These are phyloP conservation scores for Arabidopsis suecica DNA, from an alignment of 345 rosid genomes.

Conservation along the genomic window DNA sequence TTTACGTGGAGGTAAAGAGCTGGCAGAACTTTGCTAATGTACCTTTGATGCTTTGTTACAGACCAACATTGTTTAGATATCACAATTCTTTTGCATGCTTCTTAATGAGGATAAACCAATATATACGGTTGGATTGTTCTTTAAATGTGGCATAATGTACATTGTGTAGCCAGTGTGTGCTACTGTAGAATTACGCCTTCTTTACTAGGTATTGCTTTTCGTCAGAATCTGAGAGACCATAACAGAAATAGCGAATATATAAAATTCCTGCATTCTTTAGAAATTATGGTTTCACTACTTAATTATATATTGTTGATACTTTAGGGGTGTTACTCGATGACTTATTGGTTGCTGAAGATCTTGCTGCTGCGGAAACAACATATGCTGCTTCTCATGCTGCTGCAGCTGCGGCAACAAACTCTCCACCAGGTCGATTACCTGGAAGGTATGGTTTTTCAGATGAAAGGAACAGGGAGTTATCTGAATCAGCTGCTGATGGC, in stretches of 20 bases:
- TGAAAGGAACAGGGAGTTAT: conserved; percentile 68
- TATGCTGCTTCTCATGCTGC: conserved; percentile 89
- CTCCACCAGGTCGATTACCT: conserved; percentile 54
- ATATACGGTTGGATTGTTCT: conserved; percentile 9
- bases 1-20: conserved; percentile 80
- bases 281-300: conserved; percentile 23
- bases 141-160: conserved; percentile 4
- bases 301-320: conserved; percentile 37
- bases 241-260: neutral
- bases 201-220: conserved; percentile 10
- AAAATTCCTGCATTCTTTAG: neutral
- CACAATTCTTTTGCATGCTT: conserved; percentile 25
- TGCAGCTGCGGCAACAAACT: conserved; percentile 78
- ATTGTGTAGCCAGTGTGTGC: conserved; percentile 16
- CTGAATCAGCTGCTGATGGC: conserved; percentile 70
- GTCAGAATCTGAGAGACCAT: neutral
- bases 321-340: conserved; percentile 92
- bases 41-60: conserved; percentile 33
- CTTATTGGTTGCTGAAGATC: conserved; percentile 92
- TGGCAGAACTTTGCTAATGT: conserved; percentile 19
- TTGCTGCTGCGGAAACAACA: conserved; percentile 86
- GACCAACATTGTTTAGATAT: conserved; percentile 13
- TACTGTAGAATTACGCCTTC: conserved; percentile 8
- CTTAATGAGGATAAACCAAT: conserved; percentile 4
- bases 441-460: conserved; percentile 78